Base-by-base conservation (phyloP, 1,284 basidiomycete genomes). In the Mycena sp. region DNA sequence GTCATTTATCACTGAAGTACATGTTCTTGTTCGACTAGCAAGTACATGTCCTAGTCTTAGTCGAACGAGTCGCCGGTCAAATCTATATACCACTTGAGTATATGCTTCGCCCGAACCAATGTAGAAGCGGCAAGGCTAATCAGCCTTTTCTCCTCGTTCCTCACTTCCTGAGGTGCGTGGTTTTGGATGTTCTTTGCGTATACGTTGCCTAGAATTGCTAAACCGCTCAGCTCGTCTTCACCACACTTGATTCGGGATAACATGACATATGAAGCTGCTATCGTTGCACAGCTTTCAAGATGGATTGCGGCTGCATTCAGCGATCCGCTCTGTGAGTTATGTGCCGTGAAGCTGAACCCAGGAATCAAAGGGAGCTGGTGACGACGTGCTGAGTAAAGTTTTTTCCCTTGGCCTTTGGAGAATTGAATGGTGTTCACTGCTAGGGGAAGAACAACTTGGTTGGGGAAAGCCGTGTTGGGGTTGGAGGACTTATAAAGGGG, bases 271-370 rank as follows among this genome's bases (percentile, higher is more conserved):
- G 65, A 52, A 23, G 64, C 61, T 4, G 69, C 64, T 19, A 68
- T 61, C 0, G 58, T 54, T 38, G 46, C 17, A 28, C 58, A 65
- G 25, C 69, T 66, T 19, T 69, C 68, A 0, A 72, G 44, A 44
- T 72, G 69, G n/a, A 72, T 59, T n/a, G 62, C 53, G 9, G 58
- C 69, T 16, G 21, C 37, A 48, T 68, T 50, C 14, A 72, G 40
- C 0, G 71, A 64, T 2, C 68, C 60, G 6, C 69, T 70, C 53
- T 72, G 71, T n/a, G 67, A 68, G 38, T 72, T 72, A 32, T 72
- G 70, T 10, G 70, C 61, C 1, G 69, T 70, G 56, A 65, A 69
- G 5, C 66, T 59, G 48, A 70, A 72, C 6, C 64, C 69, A 1
- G 61, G 65, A 17, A 72, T 64, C 11, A 72, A 12, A 17, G 69